These are phyloP conservation scores for Lunularia cruciata DNA, from an alignment of 225 moss, liverwort and hornwort species.

Conservation along the genomic window DNA sequence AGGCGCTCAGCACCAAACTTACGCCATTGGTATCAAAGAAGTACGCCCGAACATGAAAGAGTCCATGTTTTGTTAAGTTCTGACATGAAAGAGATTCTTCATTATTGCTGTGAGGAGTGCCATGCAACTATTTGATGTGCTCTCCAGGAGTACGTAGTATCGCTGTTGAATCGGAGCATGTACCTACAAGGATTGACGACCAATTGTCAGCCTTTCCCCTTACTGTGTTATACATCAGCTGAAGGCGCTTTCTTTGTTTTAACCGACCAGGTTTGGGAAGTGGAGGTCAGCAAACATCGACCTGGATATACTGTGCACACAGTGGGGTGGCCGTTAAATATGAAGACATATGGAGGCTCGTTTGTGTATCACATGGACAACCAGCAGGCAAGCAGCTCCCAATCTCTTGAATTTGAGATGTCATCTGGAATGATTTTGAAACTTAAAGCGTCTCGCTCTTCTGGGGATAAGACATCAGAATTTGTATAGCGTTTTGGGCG, in stretches of 20 bases:
- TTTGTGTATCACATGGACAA: slow-evolving; percentile 87
- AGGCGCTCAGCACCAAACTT: slow-evolving; percentile 79
- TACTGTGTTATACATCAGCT: not conserved
- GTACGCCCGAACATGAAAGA: slow-evolving; percentile 29
- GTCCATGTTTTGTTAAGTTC: too few relatives aligned
- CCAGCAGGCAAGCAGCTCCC: slow-evolving; percentile 48
- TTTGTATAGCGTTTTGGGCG: too few relatives aligned
- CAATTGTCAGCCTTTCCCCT: too few relatives aligned
- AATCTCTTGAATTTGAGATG: not conserved
- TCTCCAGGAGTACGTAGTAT: too few relatives aligned
- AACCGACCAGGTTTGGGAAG: slow-evolving; percentile 69
- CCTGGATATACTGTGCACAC: slow-evolving; percentile 76
- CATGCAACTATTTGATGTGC: too few relatives aligned
- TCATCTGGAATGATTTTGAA: not conserved
- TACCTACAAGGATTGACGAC: too few relatives aligned
- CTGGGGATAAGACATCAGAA: too few relatives aligned
- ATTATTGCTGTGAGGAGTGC: too few relatives aligned
- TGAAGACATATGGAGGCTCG: slow-evolving; percentile 69
- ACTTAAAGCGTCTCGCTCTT: too few relatives aligned
- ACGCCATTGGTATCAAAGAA: slow-evolving; percentile 87
- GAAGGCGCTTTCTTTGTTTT: slow-evolving; percentile 17
- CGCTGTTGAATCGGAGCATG: too few relatives aligned
- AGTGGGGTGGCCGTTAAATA: slow-evolving; percentile 72
- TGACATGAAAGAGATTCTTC: not conserved
- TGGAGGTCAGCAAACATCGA: slow-evolving; percentile 66